phyloP scores from a whole-genome alignment of 306 rosid genomes.

The Gastrolobium villosum region DNA sequence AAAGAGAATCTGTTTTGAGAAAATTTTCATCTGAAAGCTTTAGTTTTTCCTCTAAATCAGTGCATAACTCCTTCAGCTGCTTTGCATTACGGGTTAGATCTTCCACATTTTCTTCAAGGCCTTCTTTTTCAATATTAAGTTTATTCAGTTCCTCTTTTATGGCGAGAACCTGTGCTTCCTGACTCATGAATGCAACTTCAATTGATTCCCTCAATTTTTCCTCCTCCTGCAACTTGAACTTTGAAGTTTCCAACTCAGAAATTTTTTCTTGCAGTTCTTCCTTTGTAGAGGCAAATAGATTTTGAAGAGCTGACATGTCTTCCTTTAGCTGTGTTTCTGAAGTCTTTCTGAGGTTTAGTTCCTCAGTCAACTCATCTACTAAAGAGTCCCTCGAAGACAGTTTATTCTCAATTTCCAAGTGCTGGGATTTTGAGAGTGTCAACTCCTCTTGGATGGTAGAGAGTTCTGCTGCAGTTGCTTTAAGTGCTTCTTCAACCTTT shows the following conservation, averaged over 20 bases:
- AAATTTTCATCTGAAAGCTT: constrained; percentile 71
- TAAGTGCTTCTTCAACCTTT: constrained; percentile 80
- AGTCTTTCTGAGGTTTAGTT: constrained; percentile 63
- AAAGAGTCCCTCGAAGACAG: constrained; percentile 68
- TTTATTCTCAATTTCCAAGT: constrained; percentile 61
- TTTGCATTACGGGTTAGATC: constrained; percentile 61
- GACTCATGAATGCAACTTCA: constrained; percentile 61
- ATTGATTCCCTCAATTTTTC: constrained; percentile 63
- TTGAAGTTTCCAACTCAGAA: constrained; percentile 72
- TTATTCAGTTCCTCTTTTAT: constrained; percentile 62
- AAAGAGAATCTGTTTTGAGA: constrained; percentile 69
- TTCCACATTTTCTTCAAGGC: constrained; percentile 62
- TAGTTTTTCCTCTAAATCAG: constrained; percentile 76
- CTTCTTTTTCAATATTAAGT: constrained; percentile 59
- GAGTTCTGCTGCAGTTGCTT: constrained; percentile 72
- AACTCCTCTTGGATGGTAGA: constrained; percentile 77
- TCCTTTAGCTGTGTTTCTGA: constrained; percentile 78
- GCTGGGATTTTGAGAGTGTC: constrained; percentile 71
- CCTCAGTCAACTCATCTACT: constrained; percentile 64
- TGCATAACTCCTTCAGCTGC: constrained; percentile 60
- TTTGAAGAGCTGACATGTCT: constrained; percentile 78
- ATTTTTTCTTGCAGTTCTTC: constrained; percentile 73
- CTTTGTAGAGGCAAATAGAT: constrained; percentile 60
- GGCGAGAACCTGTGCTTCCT: constrained; percentile 59
- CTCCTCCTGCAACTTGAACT: constrained; percentile 72